Evolutionary conservation across 306 rosid species (phyloP).

Genomic region (Prunus dulcis): DNA sequence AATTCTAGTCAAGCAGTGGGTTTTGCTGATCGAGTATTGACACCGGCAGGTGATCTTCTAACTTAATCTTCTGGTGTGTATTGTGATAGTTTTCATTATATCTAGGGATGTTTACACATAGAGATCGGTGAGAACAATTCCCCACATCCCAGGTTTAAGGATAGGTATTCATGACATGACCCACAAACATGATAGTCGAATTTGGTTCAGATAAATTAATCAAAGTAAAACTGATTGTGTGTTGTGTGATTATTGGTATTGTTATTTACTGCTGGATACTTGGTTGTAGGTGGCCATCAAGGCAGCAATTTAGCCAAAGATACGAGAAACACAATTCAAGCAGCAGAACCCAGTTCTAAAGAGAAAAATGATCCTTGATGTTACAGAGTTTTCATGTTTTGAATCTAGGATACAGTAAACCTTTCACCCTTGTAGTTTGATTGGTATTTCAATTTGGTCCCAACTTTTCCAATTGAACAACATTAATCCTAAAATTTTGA

Average conservation of each 20-base stretch:
- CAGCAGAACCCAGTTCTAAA: slow-evolving; percentile 50
- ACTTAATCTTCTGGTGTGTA: not conserved
- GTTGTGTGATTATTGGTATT: not conserved
- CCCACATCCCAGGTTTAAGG: not conserved
- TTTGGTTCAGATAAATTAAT: no score
- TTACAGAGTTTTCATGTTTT: not conserved
- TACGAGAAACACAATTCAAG: slow-evolving; percentile 53
- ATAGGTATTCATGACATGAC: no score
- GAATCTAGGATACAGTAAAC: slow-evolving; percentile 1
- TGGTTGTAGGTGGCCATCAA: slow-evolving; percentile 56
- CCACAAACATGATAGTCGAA: no score
- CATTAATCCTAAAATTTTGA: slow-evolving; percentile 3
- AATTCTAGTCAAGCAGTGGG: slow-evolving; percentile 48
- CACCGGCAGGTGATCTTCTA: slow-evolving; percentile 49
- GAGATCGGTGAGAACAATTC: not conserved
- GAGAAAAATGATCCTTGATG: slow-evolving; percentile 59
- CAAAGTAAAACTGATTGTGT: not conserved
- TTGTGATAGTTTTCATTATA: not conserved
- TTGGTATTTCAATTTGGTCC: not conserved
- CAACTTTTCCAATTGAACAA: not conserved
- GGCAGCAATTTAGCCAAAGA: slow-evolving; percentile 56
- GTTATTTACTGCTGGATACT: slow-evolving; percentile 22
- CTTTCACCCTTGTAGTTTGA: not conserved
- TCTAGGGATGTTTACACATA: not conserved
- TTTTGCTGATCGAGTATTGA: slow-evolving; percentile 44